Evolutionary conservation across 2,329 filamentous ascomycete genomes (phyloP), one percentile per base, ranked within the genome.

Genomic region (Botrytis cinerea): DNA sequence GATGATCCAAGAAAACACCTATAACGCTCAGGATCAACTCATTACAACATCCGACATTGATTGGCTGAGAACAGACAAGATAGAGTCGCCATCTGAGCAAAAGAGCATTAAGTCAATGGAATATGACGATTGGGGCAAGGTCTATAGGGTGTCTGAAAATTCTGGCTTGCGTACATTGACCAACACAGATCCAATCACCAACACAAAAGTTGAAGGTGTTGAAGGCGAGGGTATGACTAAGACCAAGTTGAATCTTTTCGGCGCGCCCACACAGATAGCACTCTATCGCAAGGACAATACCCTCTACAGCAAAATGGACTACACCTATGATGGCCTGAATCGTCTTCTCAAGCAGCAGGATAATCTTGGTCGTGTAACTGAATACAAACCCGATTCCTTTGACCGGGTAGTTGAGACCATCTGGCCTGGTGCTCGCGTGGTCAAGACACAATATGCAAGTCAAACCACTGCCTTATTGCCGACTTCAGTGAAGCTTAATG

Each of bases 261-360:
- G 60, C 16, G 46, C 46, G 4, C 70, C 70, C 3, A 66, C 46
- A 46, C 70, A 72, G 38, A 66, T 32, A 66, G 45, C 70, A 25
- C 60, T 72, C 5, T 38, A 66, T 9, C 18, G 66, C 51, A 63
- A 32, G 8, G 25, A 71, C 16, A 35, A 32, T 48, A 38, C 60
- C 12, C 25, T 66, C 12, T 72, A 72, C 6, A 72, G 70, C 60
- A 72, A 72, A 25, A n/a, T 72, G 38, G 46, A 72, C 25, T 72
- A 72, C n/a, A 66, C 35, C n/a, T 72, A 72, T 22, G 60, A 72
- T 66, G 70, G 70, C 16, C 45, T 72, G 35, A 45, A 45, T 10
- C 46, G 70, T 4, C 70, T 66, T 20, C 12, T 66, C 35, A 57
- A n/a, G 22, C 46, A 66, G 45, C 43, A 35, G 38, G 70, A 72